Conservation (phyloP, 2,329 filamentous ascomycete genomes). For the Aplosporella prunicola region DNA sequence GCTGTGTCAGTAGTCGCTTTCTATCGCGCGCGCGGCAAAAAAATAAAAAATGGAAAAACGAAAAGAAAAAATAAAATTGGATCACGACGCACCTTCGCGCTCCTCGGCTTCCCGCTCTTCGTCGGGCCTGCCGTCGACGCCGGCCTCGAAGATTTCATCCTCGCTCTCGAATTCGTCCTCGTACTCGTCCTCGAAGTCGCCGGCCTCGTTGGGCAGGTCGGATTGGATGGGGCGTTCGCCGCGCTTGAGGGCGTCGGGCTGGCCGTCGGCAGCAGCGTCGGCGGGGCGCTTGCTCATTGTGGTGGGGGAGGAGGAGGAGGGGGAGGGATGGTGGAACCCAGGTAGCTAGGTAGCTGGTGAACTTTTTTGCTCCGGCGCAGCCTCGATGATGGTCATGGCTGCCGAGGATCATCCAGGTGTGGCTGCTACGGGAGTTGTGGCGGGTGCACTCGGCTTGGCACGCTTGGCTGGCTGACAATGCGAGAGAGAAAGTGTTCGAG, state of each 20-base stretch:
- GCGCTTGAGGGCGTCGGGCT: conserved; percentile 48
- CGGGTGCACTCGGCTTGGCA: no score
- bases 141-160: conserved; percentile 89
- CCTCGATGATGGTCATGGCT: no score
- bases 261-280: conserved; percentile 41
- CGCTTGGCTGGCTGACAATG: no score
- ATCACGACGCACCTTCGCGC: conserved; percentile 50
- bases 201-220: conserved; percentile 41
- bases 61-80: no score
- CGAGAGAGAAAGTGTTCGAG: no score
- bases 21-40: no score
- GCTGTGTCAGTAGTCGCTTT: not conserved
- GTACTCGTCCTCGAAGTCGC: conserved; percentile 91
- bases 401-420: no score
- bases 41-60: no score
- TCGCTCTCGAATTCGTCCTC: conserved; percentile 85
- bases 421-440: no score
- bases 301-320: not conserved
- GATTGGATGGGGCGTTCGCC: conserved; percentile 47
- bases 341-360: no score
- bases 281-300: conserved; percentile 52
- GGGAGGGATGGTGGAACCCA: not conserved
- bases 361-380: no score
- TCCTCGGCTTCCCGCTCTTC: conserved; percentile 88
- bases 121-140: conserved; percentile 85